Base-by-base conservation (phyloP, 352 stramenopile species). In the Phytopythium cucurbitacearum region DNA sequence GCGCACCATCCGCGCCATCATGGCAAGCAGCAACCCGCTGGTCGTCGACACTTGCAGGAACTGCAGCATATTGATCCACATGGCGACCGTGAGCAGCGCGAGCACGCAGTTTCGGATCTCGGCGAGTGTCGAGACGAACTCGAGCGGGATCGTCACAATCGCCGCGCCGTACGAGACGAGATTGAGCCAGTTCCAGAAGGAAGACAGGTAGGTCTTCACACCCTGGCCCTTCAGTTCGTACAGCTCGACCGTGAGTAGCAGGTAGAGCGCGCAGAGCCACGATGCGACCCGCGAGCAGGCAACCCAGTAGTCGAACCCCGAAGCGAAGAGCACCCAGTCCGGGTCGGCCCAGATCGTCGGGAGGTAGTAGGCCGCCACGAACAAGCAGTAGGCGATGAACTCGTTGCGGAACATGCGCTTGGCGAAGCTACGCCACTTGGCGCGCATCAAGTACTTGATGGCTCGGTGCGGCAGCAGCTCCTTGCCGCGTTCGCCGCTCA, bases 1-100 rank as follows among this genome's bases (percentile, higher is more conserved):
- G 34, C 71, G 83, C 16, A 81, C 61, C 71, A 91, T 83, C 62
- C 84, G 72, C 9, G 67, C 71, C 80, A 91, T 88, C 80, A 91
- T 91, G 3, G 80, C 76, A 48, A 89, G 83, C 7, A 91, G 69
- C 32, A 88, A 54, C 0, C 80, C 80, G 10, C 65, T 85, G 8
- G 71, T 64, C 1, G 65, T 78, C 11, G 72, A 80, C 44, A 87
- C 69, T 56, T 89, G 76, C 6, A 89, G 63, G 50, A 89, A 88
- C 63, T 89, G 77, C 32, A 89, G 65, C 48, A 85, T 42, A 36
- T 87, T 83, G 12, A 91, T 51, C 75, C 77, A 89, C 13, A 91
- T 63, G 40, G 73, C 76, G n/a, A 85, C 67, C 5, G 65, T 72
- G 43, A 87, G 77, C 8, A 84, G 54, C 21, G 76, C 78, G 8